These are phyloP conservation scores for Chrysanthemum makinoi DNA, from an alignment of 129 eudicot genomes.

Conservation along the genomic window DNA sequence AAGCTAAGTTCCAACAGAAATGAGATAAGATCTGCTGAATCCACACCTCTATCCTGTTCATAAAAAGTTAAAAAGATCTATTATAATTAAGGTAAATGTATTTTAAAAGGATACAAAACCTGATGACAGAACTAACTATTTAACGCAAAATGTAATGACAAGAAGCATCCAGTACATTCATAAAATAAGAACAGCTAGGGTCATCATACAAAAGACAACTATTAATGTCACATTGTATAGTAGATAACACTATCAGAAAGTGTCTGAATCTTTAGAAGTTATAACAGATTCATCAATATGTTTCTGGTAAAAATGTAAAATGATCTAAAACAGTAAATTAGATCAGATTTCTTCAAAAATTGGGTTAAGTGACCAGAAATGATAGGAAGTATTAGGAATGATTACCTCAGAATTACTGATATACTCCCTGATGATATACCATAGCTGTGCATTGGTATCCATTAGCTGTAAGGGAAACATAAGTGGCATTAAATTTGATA, in stretches of 20 bases:
- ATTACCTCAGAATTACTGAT: conserved; percentile 82
- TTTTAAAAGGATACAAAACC: not conserved
- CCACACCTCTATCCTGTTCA: conserved; percentile 54
- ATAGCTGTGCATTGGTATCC: conserved; percentile 97
- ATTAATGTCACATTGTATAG: not conserved
- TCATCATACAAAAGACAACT: not conserved
- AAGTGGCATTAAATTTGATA: conserved; percentile 17
- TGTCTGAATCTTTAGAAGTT: not conserved
- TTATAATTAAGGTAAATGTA: not conserved
- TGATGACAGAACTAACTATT: not conserved
- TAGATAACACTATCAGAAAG: not conserved
- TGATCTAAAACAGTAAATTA: conserved; percentile 15
- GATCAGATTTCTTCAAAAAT: conserved; percentile 13
- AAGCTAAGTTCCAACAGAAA: conserved; percentile 90
- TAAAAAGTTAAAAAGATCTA: conserved; percentile 13
- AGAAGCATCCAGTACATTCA: not conserved
- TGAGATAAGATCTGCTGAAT: conserved; percentile 84
- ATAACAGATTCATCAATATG: not conserved
- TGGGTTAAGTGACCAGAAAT: conserved; percentile 11
- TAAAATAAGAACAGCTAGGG: not conserved
- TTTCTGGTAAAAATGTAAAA: conserved; percentile 17
- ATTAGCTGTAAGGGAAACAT: conserved; percentile 58
- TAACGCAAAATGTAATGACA: conserved; percentile 2
- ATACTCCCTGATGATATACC: conserved; percentile 96
- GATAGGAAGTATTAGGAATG: conserved; percentile 18